Evolutionary conservation across 345 rosid genomes (phyloP).

Genomic region (Litchi chinensis): DNA sequence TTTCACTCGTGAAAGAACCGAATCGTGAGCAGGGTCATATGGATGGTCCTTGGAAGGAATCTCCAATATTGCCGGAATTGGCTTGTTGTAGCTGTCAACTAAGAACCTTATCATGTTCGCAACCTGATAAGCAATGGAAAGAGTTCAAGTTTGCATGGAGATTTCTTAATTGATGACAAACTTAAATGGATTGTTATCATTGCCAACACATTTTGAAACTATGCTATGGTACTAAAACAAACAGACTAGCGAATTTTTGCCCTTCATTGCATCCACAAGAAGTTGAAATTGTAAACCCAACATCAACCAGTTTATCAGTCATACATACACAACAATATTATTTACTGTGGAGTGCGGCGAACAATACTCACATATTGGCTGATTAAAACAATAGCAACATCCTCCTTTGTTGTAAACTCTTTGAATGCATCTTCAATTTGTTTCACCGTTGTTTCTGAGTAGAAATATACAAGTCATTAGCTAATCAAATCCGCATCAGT

Average conservation of each 20-base stretch:
- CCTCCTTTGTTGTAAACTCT: conserved; percentile 78
- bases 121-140: conserved; percentile 10
- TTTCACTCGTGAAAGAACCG: conserved; percentile 35
- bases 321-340: neutral
- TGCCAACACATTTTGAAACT: neutral
- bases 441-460: conserved; percentile 73
- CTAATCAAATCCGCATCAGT: neutral
- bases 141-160: neutral
- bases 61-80: conserved; percentile 36
- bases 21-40: conserved; percentile 29
- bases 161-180: neutral
- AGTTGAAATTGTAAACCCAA: neutral
- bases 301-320: neutral
- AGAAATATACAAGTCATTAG: conserved; percentile 17
- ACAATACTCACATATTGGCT: conserved; percentile 77
- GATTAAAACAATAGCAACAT: conserved; percentile 72
- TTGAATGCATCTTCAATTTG: conserved; percentile 85
- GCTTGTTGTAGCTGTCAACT: conserved; percentile 29
- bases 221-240: neutral
- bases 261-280: neutral
- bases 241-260: neutral
- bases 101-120: conserved; percentile 32
- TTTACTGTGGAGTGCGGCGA: too few species aligned
- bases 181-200: neutral
- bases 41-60: conserved; percentile 33